Evolutionary conservation across 495 filamentous ascomycete genomes (phyloP), one percentile per base, ranked within the genome.

Genomic region (Viridothelium virens): DNA sequence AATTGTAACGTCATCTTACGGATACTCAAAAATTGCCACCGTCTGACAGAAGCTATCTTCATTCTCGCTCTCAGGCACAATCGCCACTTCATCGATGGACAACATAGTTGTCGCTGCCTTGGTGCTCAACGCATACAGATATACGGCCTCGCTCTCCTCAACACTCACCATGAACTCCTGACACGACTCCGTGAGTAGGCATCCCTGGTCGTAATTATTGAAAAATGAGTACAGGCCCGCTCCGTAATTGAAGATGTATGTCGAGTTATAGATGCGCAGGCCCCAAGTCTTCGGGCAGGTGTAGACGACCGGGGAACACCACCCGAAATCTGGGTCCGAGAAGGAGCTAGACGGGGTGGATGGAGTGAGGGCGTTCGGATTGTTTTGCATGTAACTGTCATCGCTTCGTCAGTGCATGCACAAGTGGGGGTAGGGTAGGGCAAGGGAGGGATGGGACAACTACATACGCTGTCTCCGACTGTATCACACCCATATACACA

Each of bases 91-190:
- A 73, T 86, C 78, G 14, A 85, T 72, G 0, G 85, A 88, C 63
- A 98, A 79, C 91, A 97, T 96, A 75, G 90, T 92, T 11, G 83
- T 82, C n/a, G 85, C 81, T 7, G 91, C 93, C 78, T 95, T 93
- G 34, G 94, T 97, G 80, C 84, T 92, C 39, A 97, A 73, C 18
- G 86, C 92, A 72, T 87, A 93, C 39, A 96, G 74, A 67, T 87
- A 83, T 39, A 97, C 81, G 36, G 82, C 81, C 47, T 76, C 76
- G 25, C 85, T 85, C 53, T 71, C 69, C 76, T 96, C 90, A 33
- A 98, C 82, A 70, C 84, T 85, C n/a, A 94, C 85, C 78, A 96
- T 94, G 74, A 91, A 88, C 65, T 85, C 79, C 79, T 97, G 93
- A 79, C 94, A 97, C 61, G 83, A 85, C 74, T 94, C 81, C 11